phyloP scores from a whole-genome alignment of 2,329 filamentous ascomycete species.

The Cercospora sojina region DNA sequence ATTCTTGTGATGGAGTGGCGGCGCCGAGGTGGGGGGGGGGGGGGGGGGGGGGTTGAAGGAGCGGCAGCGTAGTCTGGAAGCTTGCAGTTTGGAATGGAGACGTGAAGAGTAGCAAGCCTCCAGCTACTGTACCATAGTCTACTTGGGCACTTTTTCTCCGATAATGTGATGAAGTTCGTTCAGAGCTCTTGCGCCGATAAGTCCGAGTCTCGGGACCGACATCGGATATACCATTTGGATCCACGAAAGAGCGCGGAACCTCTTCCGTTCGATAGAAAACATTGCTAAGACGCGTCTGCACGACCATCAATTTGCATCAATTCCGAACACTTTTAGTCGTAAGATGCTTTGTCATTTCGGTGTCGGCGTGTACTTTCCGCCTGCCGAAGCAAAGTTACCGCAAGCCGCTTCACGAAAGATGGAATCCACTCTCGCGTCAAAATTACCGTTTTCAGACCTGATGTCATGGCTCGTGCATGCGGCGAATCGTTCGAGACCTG shows the following conservation, averaged over 20 bases:
- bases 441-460: not conserved
- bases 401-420: not conserved
- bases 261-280: not conserved
- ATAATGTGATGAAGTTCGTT: not conserved
- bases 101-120: not conserved
- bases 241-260: not conserved
- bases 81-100: not conserved
- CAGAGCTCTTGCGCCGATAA: not conserved
- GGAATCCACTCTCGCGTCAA: not conserved
- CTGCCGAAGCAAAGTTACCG: not conserved
- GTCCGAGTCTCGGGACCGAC: not conserved
- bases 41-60: too few species aligned
- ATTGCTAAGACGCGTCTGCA: not conserved
- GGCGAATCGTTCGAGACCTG: not conserved
- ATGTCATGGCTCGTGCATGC: not conserved
- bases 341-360: not conserved
- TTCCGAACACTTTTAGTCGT: not conserved
- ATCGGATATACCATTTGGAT: not conserved
- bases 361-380: not conserved
- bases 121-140: not conserved
- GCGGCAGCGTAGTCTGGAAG: not conserved
- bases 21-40: conserved; percentile 9
- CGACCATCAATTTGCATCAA: not conserved
- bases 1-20: conserved; percentile 13
- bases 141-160: not conserved